Percentiles rank a stretch among this genome's conserved stretches.
Conservation (phyloP, 305 asterid species). For the Stenogyne calaminthoides region DNA sequence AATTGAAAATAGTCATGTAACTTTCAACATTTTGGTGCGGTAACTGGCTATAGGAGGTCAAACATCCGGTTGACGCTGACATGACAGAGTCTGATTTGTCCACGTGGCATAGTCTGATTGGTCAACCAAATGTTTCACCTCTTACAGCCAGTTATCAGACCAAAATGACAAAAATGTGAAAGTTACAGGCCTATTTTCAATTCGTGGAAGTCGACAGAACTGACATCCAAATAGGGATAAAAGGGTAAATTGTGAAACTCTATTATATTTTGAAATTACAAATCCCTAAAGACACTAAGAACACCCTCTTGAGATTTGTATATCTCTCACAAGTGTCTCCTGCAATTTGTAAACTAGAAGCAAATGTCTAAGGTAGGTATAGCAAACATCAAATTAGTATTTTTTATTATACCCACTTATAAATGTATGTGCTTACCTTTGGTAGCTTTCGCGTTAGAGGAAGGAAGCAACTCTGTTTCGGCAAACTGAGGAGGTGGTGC, state of each 20-base stretch:
- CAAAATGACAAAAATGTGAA: no score
- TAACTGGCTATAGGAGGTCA: no score
- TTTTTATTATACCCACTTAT: not conserved
- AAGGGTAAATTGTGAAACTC: not conserved
- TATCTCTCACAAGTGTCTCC: not conserved
- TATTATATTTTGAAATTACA: not conserved
- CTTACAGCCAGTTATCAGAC: no score
- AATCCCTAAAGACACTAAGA: not conserved
- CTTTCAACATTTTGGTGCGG: no score
- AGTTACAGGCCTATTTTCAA: no score
- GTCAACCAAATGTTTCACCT: no score
- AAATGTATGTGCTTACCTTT: constrained; percentile 29
- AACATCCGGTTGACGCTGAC: no score
- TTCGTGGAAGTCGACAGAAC: no score
- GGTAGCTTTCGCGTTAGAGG: constrained; percentile 39
- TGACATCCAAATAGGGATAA: no score
- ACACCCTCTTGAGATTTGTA: not conserved
- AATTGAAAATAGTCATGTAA: no score
- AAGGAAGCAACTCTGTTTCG: constrained; percentile 56
- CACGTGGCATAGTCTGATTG: no score
- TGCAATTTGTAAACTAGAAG: not conserved
- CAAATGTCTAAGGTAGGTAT: not conserved
- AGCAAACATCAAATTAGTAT: not conserved
- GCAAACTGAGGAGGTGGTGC: constrained; percentile 73
- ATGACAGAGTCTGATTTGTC: no score